phyloP scores from a whole-genome alignment of 768 basidiomycete species.

The Lactifluus hygrophoroides region DNA sequence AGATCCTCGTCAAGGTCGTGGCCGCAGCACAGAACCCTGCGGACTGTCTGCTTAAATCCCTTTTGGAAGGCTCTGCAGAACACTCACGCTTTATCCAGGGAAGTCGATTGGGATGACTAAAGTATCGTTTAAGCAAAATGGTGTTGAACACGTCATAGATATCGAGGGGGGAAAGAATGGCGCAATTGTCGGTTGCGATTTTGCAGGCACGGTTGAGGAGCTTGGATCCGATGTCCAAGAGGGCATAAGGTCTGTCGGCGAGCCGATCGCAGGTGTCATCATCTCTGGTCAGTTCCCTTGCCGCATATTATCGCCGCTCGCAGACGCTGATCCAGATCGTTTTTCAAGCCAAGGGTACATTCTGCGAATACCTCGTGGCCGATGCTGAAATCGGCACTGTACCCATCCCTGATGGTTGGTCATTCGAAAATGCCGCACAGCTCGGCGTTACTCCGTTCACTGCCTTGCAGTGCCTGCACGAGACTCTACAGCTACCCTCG shows the following conservation, averaged over 20 bases:
- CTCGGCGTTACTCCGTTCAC: conserved; percentile 15
- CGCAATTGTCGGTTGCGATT: conserved; percentile 15
- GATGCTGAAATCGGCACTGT: conserved; percentile 4
- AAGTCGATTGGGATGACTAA: not conserved
- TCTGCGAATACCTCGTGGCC: conserved; percentile 10
- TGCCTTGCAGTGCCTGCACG: conserved; percentile 13
- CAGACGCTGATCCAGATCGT: not conserved
- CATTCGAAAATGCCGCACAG: conserved; percentile 18
- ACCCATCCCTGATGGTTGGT: conserved; percentile 12
- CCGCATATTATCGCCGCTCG: not conserved
- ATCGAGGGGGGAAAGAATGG: not conserved
- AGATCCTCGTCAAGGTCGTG: conserved; percentile 10
- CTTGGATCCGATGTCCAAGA: conserved; percentile 18
- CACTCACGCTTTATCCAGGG: not conserved
- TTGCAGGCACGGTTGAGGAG: conserved; percentile 15
- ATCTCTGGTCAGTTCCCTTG: not conserved
- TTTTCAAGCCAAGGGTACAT: not conserved
- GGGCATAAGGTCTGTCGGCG: conserved; percentile 13
- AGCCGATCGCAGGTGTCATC: conserved; percentile 15
- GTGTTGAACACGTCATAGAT: not conserved
- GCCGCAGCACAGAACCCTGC: conserved; percentile 10
- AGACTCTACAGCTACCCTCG: conserved; percentile 11
- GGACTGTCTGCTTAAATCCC: conserved; percentile 5
- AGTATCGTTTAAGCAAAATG: no score
- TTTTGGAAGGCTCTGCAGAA: not conserved